Conservation (phyloP, 2,329 filamentous ascomycete genomes). For the Penicillium sp. region DNA sequence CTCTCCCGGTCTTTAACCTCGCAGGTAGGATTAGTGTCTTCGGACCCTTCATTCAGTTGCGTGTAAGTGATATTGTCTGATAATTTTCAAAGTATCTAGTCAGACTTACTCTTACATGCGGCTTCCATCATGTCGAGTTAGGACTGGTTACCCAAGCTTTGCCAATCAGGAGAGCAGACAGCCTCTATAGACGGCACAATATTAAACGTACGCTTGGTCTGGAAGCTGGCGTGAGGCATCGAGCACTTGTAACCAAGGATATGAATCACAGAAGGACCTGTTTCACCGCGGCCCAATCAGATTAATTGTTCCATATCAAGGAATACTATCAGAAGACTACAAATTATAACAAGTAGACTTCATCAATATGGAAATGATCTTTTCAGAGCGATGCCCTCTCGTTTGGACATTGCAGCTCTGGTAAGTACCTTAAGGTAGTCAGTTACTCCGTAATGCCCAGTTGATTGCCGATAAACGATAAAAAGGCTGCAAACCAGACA, state of each 20-base stretch:
- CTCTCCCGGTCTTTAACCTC: no score
- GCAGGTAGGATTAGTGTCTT: no score
- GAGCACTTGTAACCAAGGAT: background rate
- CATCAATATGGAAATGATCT: background rate
- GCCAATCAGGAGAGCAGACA: background rate
- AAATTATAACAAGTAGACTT: background rate
- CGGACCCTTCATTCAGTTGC: no score
- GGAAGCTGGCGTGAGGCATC: background rate
- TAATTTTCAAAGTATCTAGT: no score
- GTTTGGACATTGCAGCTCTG: no score
- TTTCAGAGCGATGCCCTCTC: background rate
- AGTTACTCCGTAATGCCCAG: no score
- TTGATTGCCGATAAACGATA: background rate
- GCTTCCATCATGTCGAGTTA: background rate
- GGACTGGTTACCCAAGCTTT: background rate
- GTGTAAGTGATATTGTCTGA: no score
- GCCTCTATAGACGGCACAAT: background rate
- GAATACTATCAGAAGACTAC: background rate
- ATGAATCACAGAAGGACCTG: background rate
- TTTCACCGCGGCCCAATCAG: background rate
- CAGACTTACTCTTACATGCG: background rate
- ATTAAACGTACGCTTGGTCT: background rate
- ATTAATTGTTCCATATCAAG: background rate
- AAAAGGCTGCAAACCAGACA: slow-evolving; percentile 36
- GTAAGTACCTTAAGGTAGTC: no score